phyloP scores from a whole-genome alignment of 805 yeast species.

The Candida sonorensis region DNA sequence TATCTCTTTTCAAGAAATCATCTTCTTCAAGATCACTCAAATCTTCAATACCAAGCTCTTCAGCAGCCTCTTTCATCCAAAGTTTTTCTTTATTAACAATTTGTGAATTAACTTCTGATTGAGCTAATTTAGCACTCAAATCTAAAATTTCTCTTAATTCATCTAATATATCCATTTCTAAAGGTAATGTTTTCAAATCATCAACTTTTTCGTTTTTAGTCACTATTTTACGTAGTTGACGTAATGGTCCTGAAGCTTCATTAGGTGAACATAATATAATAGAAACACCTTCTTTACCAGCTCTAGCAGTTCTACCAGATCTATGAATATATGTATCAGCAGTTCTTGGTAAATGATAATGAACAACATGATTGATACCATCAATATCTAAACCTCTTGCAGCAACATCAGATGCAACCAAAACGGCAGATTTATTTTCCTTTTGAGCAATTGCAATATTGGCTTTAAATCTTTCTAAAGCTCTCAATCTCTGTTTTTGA shows the following conservation, averaged over 20 bases:
- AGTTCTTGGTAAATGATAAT: conserved; percentile 89
- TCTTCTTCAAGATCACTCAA: conserved; percentile 65
- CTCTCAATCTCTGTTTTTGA: conserved; percentile 84
- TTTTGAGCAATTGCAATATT: conserved; percentile 29
- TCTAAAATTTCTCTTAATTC: conserved; percentile 65
- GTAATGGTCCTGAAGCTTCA: conserved; percentile 84
- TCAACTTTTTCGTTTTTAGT: conserved; percentile 31
- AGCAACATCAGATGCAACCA: conserved; percentile 95
- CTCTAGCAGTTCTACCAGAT: conserved; percentile 98
- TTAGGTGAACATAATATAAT: conserved; percentile 89
- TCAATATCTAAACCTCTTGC: conserved; percentile 97
- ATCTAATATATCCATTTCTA: conserved; percentile 66
- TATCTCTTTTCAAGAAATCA: conserved; percentile 56
- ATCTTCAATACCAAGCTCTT: conserved; percentile 79
- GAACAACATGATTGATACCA: conserved; percentile 86
- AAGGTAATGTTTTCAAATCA: conserved; percentile 62
- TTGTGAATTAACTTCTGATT: conserved; percentile 53
- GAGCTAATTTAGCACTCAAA: conserved; percentile 71
- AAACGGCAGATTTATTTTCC: conserved; percentile 50
- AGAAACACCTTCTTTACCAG: conserved; percentile 90
- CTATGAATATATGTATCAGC: conserved; percentile 95
- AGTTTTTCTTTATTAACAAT: conserved; percentile 54
- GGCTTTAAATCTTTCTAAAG: conserved; percentile 72
- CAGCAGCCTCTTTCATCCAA: conserved; percentile 90
- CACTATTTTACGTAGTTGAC: conserved; percentile 58